Evolutionary conservation across 768 basidiomycete species (phyloP).

Genomic region (Pilatotrama ljubarskyi): DNA sequence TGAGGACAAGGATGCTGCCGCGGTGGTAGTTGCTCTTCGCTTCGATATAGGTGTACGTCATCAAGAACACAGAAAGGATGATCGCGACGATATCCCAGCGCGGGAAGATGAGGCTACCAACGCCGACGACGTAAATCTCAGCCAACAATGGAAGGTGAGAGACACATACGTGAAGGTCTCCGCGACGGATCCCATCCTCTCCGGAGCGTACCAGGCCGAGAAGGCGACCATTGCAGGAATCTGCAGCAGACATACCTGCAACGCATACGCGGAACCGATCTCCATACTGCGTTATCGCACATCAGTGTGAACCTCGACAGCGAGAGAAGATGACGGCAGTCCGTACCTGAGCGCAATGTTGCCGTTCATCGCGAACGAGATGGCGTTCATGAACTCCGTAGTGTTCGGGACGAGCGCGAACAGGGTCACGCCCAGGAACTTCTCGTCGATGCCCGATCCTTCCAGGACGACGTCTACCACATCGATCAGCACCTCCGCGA

Average conservation of each 20-base stretch:
- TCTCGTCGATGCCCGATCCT: constrained; percentile 93
- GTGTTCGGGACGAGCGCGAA: constrained; percentile 98
- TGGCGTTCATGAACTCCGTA: constrained; percentile 99
- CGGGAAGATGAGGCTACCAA: constrained; percentile 86
- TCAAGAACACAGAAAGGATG: constrained; percentile 93
- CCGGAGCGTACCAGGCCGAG: constrained; percentile 90
- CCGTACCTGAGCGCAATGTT: constrained; percentile 93
- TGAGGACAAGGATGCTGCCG: constrained; percentile 92
- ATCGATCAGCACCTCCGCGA: constrained; percentile 96
- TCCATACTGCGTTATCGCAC: constrained; percentile 72
- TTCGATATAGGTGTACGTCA: constrained; percentile 99
- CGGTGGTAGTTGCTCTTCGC: constrained; percentile 98
- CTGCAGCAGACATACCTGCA: constrained; percentile 96
- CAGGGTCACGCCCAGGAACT: constrained; percentile 93
- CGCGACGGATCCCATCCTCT: constrained; percentile 81
- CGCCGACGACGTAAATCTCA: constrained; percentile 6
- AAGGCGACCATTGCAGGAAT: constrained; percentile 99
- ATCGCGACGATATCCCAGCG: constrained; percentile 97
- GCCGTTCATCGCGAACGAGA: constrained; percentile 94
- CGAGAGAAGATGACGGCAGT: too few species aligned
- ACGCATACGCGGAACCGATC: constrained; percentile 97
- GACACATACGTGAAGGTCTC: constrained; percentile 88
- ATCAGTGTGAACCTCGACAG: neutral
- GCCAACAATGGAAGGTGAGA: neutral
- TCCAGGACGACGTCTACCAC: constrained; percentile 93